Conservation (phyloP, 345 rosid genomes). For the Eucalyptus microcorys region DNA sequence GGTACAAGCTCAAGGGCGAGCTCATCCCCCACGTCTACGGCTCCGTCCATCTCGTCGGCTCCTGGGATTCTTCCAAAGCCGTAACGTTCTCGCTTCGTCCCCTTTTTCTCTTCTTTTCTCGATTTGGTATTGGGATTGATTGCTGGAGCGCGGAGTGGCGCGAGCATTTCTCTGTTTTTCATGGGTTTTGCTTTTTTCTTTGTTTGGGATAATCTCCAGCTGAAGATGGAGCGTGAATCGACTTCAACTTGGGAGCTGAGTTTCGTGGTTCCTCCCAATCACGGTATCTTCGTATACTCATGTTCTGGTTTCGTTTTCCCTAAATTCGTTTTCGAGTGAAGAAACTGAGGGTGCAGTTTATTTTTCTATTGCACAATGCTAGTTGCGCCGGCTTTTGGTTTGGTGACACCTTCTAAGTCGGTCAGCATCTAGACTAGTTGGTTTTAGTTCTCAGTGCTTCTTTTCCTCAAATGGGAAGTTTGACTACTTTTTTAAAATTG, state of each 20-base stretch:
- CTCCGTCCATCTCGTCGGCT: slow-evolving; percentile 83
- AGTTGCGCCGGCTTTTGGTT: background rate
- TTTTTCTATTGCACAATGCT: background rate
- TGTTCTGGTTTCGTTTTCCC: background rate
- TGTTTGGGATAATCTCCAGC: slow-evolving; percentile 15
- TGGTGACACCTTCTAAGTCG: background rate
- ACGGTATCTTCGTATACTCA: slow-evolving; percentile 25
- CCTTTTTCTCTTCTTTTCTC: background rate
- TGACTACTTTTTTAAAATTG: background rate
- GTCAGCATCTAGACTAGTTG: background rate
- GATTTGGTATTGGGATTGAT: background rate
- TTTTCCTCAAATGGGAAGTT: background rate
- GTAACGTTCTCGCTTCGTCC: slow-evolving; percentile 10
- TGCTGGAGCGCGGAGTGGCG: background rate
- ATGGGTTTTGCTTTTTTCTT: background rate
- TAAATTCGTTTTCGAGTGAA: background rate
- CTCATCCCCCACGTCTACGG: slow-evolving; percentile 92
- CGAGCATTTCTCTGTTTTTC: background rate
- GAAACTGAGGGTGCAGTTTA: background rate
- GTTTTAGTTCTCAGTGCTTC: background rate
- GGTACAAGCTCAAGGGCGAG: slow-evolving; percentile 62
- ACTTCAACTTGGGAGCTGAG: slow-evolving; percentile 85
- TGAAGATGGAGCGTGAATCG: slow-evolving; percentile 85
- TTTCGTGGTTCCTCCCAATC: slow-evolving; percentile 97
- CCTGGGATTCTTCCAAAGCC: slow-evolving; percentile 93